Conservation (phyloP, 805 yeast species). For the Myxozyma mucilagina region DNA sequence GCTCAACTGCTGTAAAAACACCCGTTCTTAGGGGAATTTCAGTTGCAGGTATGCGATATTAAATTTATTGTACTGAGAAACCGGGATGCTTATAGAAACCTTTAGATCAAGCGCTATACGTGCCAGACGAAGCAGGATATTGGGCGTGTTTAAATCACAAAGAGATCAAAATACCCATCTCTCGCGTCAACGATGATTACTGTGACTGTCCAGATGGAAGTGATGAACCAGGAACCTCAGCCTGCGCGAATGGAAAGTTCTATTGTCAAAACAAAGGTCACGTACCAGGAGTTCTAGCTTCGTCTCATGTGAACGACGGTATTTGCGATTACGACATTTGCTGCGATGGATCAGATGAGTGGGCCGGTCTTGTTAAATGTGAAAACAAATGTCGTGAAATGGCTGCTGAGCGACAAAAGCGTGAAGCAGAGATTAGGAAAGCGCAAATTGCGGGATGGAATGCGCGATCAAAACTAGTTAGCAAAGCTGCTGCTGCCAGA, state of each 20-base stretch:
- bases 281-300: conserved; percentile 60
- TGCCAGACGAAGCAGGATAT: conserved; percentile 51
- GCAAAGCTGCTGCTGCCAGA: conserved; percentile 36
- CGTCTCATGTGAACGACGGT: conserved; percentile 79
- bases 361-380: conserved; percentile 48
- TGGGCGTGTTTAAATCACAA: conserved; percentile 76
- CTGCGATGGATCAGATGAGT: conserved; percentile 94
- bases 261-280: conserved; percentile 80
- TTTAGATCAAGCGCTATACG: not conserved
- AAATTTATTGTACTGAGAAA: not conserved
- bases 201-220: conserved; percentile 98
- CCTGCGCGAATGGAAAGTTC: conserved; percentile 61
- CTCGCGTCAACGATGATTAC: conserved; percentile 78
- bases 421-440: conserved; percentile 30
- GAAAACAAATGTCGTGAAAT: conserved; percentile 57
- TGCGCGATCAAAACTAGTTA: conserved; percentile 40
- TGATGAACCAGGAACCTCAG: conserved; percentile 94
- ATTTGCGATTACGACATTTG: conserved; percentile 85
- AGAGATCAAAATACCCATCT: conserved; percentile 56
- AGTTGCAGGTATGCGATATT: conserved; percentile 2
- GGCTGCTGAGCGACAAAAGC: conserved; percentile 43
- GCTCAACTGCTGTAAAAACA: conserved; percentile 1
- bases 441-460: conserved; percentile 42
- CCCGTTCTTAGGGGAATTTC: conserved; percentile 10
- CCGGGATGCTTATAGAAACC: not conserved